Conservation (phyloP, 129 eudicot genomes). For the Calendula officinalis region DNA sequence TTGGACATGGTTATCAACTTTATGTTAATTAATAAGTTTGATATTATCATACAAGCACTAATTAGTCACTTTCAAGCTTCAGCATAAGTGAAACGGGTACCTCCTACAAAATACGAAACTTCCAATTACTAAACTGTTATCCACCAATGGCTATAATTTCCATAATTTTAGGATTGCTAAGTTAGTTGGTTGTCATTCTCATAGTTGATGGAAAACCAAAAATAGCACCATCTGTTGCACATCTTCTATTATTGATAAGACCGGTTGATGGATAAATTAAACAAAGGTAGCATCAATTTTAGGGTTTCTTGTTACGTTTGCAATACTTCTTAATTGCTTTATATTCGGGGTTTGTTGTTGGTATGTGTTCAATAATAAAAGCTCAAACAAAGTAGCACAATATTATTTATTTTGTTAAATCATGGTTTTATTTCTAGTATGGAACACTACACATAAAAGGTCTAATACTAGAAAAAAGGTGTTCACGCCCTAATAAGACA, state of each 20-base stretch:
- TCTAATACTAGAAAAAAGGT: no score
- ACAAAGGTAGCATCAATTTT: slow-evolving; percentile 3
- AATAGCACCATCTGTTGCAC: not conserved
- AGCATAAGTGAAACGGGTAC: not conserved
- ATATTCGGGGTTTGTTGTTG: slow-evolving; percentile 11
- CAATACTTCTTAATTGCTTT: slow-evolving; percentile 4
- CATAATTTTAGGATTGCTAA: not conserved
- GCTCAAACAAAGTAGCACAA: no score
- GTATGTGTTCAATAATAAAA: not conserved
- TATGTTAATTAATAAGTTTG: no score
- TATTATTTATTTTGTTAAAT: no score
- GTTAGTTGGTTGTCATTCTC: slow-evolving; percentile 2
- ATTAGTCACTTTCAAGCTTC: slow-evolving; percentile 12
- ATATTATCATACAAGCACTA: not conserved
- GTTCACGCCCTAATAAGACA: no score
- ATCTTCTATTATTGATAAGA: not conserved
- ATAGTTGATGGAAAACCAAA: not conserved
- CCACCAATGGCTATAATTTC: not conserved
- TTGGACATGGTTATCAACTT: no score
- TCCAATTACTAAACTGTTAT: not conserved
- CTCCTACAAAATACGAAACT: not conserved
- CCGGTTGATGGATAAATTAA: slow-evolving; percentile 6
- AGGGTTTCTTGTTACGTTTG: slow-evolving; percentile 18
- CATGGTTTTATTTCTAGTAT: no score
- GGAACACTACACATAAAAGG: no score